phyloP scores from a whole-genome alignment of 768 basidiomycete genomes.

The Termitomyces bulborhizus region DNA sequence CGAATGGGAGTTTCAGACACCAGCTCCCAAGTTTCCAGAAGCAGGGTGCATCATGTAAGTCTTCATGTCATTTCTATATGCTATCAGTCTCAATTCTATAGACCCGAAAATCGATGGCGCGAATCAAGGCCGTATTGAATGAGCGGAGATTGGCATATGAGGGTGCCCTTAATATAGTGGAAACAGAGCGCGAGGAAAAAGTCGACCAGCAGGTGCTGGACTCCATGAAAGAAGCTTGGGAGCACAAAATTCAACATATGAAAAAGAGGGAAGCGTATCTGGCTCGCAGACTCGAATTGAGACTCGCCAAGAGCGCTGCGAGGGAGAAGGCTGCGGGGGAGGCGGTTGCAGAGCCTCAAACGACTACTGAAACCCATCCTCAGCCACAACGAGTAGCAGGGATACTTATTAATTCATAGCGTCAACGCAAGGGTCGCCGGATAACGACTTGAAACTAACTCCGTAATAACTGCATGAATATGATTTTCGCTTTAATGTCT shows the following conservation, averaged over 20 bases:
- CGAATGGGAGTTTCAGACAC: slow-evolving; percentile 43
- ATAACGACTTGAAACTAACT: not conserved
- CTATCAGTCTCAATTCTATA: slow-evolving; percentile 21
- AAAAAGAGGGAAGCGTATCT: slow-evolving; percentile 12
- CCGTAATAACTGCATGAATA: not conserved
- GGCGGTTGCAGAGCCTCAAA: not conserved
- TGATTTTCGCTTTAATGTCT: not conserved
- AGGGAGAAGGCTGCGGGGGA: not conserved
- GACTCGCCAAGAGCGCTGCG: slow-evolving; percentile 6
- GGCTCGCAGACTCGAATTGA: slow-evolving; percentile 8
- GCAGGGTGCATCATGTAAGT: slow-evolving; percentile 41
- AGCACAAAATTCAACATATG: slow-evolving; percentile 16
- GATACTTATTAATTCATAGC: not conserved
- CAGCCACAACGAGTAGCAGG: not conserved
- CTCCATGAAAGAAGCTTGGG: slow-evolving; percentile 17
- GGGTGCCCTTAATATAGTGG: slow-evolving; percentile 47
- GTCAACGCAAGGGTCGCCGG: not conserved
- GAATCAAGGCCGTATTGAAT: slow-evolving; percentile 88
- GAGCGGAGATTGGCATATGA: slow-evolving; percentile 85
- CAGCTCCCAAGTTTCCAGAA: slow-evolving; percentile 23
- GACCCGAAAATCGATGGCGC: slow-evolving; percentile 95
- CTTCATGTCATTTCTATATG: not conserved
- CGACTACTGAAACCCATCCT: not conserved
- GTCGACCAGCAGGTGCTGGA: slow-evolving; percentile 22
- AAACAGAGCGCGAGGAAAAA: slow-evolving; percentile 25